Base-by-base conservation (phyloP, 139 green algal species). In the Spirogloea muscicola region DNA sequence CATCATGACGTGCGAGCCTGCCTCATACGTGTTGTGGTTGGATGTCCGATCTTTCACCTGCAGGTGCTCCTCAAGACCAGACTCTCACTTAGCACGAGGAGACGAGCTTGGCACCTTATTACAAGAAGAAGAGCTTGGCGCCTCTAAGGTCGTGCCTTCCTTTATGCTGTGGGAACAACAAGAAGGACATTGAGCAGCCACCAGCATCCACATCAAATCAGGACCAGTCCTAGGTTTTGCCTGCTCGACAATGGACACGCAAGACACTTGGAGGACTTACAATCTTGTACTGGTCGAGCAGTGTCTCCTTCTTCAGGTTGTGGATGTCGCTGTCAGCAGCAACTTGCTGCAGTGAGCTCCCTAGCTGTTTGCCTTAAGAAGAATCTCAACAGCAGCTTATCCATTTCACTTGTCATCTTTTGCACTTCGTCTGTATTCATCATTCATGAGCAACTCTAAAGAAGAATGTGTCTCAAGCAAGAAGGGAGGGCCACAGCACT, bases 261-360 rank as follows among this genome's bases (percentile, higher is more conserved):
- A 10, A 10, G 43, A 16, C 43, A 16, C 43, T 25, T 51, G 13
- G 16, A 16, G 13, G 16, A 25, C 44, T 49, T 39, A 74, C 85
- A n/a, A 86, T 60, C 71, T 89, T 49, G 68, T 90, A 95, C 86
- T 96, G 90, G 78, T 93, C 84, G 82, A 89, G 66, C 44, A 97
- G 82, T 4, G 90, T 95, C 83, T 97, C 92, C 3, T 75, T 38
- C 0, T 64, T 75, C 25, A 93, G 76, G 78, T 96, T 85, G 16
- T 69, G 64, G 0, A 57, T 31, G 27, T 98, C 91, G 13, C 74
- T 84, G 49, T 21, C 21, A 55, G 21, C 21, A 55, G 21, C 21
- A 55, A 55, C 21, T 21, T 21, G 21, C 46, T 21, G 21, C 21
- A 55, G 21, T 55, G 21, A 31, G 21, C 46, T 55, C 21, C 21